A percentile compares a stretch with the other conserved stretches of the same genome.
phyloP scores from a whole-genome alignment of 108 stramenopile species.

The Pinguiococcus pyrenoidosus region DNA sequence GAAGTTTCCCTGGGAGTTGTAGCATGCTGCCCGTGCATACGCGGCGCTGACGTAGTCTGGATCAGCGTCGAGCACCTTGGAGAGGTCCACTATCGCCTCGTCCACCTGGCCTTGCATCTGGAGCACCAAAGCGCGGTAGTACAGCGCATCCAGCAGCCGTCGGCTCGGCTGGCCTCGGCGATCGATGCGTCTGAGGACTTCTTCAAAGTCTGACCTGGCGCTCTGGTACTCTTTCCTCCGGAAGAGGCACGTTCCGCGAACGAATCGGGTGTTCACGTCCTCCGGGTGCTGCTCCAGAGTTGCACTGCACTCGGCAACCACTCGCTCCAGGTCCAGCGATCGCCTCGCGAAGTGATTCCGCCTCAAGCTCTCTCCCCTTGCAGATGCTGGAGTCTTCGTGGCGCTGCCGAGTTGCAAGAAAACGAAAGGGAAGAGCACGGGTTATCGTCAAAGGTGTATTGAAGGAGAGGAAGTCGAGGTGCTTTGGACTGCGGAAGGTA shows the following conservation, averaged over 20 bases:
- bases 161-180: not conserved
- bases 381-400: no score
- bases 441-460: no score
- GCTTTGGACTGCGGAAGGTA: no score
- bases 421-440: no score
- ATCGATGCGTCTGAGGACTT: not conserved
- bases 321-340: no score
- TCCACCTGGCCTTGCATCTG: constrained; percentile 1
- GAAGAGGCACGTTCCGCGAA: not conserved
- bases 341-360: no score
- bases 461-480: no score
- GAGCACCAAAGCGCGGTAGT: not conserved
- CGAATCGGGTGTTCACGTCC: not conserved
- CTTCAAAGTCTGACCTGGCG: not conserved
- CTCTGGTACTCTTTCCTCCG: constrained; percentile 1
- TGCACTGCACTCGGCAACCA: no score
- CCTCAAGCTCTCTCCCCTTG: no score
- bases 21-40: constrained; percentile 16
- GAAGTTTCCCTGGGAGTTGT: constrained; percentile 18
- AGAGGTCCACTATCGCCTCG: constrained; percentile 15
- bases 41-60: constrained; percentile 23
- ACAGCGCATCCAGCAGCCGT: not conserved
- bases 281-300: not conserved
- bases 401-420: no score
- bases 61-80: constrained; percentile 11